Percentiles rank a stretch among this genome's conserved stretches.
Conservation (phyloP, 306 rosid genomes). For the Quercus bicolor region DNA sequence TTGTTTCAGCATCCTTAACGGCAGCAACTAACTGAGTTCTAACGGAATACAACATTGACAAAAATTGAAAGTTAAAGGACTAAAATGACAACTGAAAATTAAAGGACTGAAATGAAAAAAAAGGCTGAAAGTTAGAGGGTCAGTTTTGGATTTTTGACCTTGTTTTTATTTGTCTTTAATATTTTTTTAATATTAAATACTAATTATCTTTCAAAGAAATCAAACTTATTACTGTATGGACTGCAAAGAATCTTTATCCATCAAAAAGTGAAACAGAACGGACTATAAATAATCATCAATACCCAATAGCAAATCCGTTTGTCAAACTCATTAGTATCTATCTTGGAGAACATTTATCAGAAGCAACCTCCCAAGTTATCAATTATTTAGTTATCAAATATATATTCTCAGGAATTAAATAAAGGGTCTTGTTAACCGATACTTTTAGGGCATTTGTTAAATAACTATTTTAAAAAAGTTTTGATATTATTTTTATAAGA, state of each 20-base stretch:
- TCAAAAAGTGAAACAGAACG: neutral
- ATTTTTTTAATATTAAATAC: neutral
- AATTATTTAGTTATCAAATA: neutral
- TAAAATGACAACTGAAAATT: too few relatives aligned
- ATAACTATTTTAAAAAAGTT: too few relatives aligned
- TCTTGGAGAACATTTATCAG: neutral
- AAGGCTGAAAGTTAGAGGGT: too few relatives aligned
- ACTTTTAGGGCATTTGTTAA: accelerated
- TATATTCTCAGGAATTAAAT: too few relatives aligned
- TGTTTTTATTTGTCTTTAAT: neutral
- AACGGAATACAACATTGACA: too few relatives aligned
- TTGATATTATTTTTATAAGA: too few relatives aligned
- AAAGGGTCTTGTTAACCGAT: accelerated
- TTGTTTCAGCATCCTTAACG: too few relatives aligned
- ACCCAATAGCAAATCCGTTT: neutral
- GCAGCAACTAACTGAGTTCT: too few relatives aligned
- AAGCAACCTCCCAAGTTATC: neutral
- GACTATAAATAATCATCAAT: neutral
- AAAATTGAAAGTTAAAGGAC: too few relatives aligned
- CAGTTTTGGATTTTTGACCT: too few relatives aligned
- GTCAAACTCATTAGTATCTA: neutral
- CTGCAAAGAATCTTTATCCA: neutral
- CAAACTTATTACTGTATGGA: neutral
- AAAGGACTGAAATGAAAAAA: too few relatives aligned
- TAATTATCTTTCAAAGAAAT: neutral